phyloP scores from a whole-genome alignment of 495 filamentous ascomycete genomes.

The Aspergillus olivimuriae region DNA sequence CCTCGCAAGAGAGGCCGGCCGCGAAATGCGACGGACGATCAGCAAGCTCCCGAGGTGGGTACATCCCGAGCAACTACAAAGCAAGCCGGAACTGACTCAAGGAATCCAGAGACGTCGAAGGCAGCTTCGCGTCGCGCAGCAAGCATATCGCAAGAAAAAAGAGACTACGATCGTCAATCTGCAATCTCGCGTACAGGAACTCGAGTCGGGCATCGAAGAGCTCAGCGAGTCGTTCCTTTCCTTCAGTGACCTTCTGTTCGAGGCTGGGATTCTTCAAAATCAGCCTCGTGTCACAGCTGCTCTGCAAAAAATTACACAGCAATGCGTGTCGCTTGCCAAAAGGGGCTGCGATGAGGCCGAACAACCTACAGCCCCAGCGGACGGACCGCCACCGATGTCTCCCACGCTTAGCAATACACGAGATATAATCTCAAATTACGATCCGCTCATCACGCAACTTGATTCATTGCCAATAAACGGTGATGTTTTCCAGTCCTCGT shows the following conservation, averaged over 20 bases:
- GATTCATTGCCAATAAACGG: constrained; percentile 8
- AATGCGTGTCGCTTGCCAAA: constrained; percentile 39
- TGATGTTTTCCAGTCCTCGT: constrained; percentile 8
- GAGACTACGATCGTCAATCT: constrained; percentile 74
- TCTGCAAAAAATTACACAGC: constrained; percentile 42
- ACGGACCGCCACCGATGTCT: constrained; percentile 3
- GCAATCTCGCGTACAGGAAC: constrained; percentile 58
- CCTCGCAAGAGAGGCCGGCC: constrained; percentile 10
- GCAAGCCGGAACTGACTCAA: constrained; percentile 9
- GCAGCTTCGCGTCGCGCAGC: constrained; percentile 80
- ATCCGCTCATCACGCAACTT: constrained; percentile 6
- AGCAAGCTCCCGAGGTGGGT: constrained; percentile 8
- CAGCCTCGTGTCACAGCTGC: constrained; percentile 31
- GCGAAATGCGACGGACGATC: constrained; percentile 4
- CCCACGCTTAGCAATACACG: constrained; percentile 6
- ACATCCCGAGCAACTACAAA: constrained; percentile 8
- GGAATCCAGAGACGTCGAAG: constrained; percentile 53
- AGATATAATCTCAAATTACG: constrained; percentile 10
- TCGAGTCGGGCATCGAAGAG: constrained; percentile 63
- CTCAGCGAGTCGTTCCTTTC: constrained; percentile 70
- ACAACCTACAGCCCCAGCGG: constrained; percentile 7
- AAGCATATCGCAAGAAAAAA: constrained; percentile 81
- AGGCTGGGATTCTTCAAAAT: constrained; percentile 35
- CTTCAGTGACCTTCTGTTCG: constrained; percentile 56
- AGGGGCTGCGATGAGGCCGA: constrained; percentile 16